Evolutionary conservation across 495 filamentous ascomycete genomes (phyloP).

Genomic region (Penicillium chermesinum): DNA sequence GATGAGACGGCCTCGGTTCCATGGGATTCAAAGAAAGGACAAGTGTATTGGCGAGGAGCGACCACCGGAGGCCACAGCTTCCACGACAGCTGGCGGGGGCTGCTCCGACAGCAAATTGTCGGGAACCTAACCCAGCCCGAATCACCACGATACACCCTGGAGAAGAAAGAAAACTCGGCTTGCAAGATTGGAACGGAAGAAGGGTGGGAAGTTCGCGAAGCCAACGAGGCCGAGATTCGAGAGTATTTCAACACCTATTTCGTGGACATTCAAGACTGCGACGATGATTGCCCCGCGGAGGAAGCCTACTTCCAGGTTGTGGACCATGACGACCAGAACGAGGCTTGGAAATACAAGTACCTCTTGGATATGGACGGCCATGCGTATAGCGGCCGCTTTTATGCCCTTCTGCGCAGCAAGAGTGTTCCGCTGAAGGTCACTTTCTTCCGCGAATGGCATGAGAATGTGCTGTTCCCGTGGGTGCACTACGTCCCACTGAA

Average conservation of each 20-base stretch:
- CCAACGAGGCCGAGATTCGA: neutral
- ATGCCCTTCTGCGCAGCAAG: slow-evolving; percentile 40
- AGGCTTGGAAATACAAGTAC: slow-evolving; percentile 15
- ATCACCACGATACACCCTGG: neutral
- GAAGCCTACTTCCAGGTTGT: slow-evolving; percentile 3
- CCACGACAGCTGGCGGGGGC: slow-evolving; percentile 5
- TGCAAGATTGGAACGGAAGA: neutral
- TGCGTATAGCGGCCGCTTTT: slow-evolving; percentile 47
- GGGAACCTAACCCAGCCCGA: slow-evolving; percentile 11
- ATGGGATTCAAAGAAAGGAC: slow-evolving; percentile 11
- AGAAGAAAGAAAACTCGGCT: neutral
- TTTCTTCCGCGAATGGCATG: slow-evolving; percentile 53
- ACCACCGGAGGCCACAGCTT: slow-evolving; percentile 33
- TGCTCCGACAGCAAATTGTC: slow-evolving; percentile 13
- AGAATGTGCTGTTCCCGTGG: slow-evolving; percentile 51
- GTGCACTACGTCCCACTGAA: slow-evolving; percentile 49
- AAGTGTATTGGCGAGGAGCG: slow-evolving; percentile 43
- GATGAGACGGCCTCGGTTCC: neutral
- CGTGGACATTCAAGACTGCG: slow-evolving; percentile 7
- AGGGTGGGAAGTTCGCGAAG: slow-evolving; percentile 4
- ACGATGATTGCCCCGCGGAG: slow-evolving; percentile 12
- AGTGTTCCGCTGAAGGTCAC: slow-evolving; percentile 43
- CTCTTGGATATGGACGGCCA: slow-evolving; percentile 54
- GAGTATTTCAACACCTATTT: slow-evolving; percentile 13
- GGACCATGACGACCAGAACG: slow-evolving; percentile 2